A percentile compares a stretch with the other conserved stretches of the same genome.
Evolutionary conservation across 441 rosid species (phyloP).

Genomic region (Corymbia calophylla): DNA sequence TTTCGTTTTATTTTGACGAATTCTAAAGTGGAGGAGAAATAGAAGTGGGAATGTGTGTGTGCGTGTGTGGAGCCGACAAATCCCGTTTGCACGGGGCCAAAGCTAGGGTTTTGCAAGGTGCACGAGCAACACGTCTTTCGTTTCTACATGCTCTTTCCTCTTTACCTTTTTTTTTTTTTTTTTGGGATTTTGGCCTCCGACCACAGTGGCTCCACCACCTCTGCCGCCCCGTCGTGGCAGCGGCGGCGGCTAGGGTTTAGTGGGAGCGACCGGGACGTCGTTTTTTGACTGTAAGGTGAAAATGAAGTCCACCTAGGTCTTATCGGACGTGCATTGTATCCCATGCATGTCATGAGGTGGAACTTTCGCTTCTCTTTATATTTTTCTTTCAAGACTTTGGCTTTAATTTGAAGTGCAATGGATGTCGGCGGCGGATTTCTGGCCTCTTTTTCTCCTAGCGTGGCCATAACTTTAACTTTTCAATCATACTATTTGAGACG

Average conservation of each 20-base stretch:
- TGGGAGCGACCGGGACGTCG: neutral
- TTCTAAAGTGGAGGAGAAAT: neutral
- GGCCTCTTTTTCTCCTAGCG: neutral
- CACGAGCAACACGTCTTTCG: neutral
- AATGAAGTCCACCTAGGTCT: neutral
- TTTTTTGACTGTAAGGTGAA: neutral
- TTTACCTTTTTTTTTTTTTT: neutral
- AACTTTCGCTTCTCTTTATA: neutral
- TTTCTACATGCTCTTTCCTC: neutral
- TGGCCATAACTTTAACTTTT: neutral
- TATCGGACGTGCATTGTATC: neutral
- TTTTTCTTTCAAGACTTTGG: neutral
- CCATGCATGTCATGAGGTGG: neutral
- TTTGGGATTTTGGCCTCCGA: neutral
- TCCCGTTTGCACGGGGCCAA: neutral
- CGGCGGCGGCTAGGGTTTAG: neutral
- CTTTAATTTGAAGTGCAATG: neutral
- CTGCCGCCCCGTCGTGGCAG: rapidly evolving
- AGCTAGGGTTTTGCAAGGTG: neutral
- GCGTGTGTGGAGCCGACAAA: neutral
- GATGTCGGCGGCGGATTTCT: neutral
- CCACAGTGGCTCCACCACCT: neutral
- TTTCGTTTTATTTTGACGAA: neutral
- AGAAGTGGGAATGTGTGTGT: neutral
- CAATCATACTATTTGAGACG: neutral